Base-by-base conservation (phyloP, 2,329 filamentous ascomycete genomes). In the Fusarium praegraminearum region DNA sequence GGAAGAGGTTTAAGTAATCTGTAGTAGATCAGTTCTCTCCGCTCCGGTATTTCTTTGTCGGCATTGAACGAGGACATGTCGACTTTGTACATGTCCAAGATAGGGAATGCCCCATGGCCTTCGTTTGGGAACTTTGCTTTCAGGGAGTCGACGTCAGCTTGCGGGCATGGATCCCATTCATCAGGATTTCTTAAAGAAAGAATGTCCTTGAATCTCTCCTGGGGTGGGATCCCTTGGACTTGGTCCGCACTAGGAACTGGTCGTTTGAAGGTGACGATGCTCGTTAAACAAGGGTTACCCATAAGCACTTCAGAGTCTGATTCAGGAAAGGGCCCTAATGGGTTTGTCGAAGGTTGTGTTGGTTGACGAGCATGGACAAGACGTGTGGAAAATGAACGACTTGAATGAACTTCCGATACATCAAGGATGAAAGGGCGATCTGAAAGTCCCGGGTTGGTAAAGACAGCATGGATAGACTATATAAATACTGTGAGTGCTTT, bases 391-490 rank as follows among this genome's bases (percentile, higher is more conserved):
- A 88, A 87, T 11, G 81, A 82, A 33, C 82, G 80, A 13, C 83
- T 83, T 4, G 81, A 78, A 26, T 82, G 78, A 4, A 87, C 67
- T 7, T 79, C 76, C 4, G 80, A 78, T 4, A 87, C 83, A 26
- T 82, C 80, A 73, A 86, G 87, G 53, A 89, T 75, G 69, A 86
- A 87, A 3, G 87, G 86, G 3, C 85, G 81, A 63, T 87, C 83
- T 2, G 73, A 61, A 7, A 79, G 74, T 7, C 84, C 86, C 0
- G 79, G 78, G 24, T 83, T 80, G 4, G 84, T 84, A 72, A 88
- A 89, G 71, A 83, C 85, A 11, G 85, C 86, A 70, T 87, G 84
- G 24, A 89, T 85, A 11, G 85, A 84, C 86, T 88, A 7, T 10
- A 20, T 26, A 7, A 16, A n/a, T 20, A 26, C 9, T 16, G 32